phyloP scores from a whole-genome alignment of 768 basidiomycete genomes.

The Psilocybe cubensis region DNA sequence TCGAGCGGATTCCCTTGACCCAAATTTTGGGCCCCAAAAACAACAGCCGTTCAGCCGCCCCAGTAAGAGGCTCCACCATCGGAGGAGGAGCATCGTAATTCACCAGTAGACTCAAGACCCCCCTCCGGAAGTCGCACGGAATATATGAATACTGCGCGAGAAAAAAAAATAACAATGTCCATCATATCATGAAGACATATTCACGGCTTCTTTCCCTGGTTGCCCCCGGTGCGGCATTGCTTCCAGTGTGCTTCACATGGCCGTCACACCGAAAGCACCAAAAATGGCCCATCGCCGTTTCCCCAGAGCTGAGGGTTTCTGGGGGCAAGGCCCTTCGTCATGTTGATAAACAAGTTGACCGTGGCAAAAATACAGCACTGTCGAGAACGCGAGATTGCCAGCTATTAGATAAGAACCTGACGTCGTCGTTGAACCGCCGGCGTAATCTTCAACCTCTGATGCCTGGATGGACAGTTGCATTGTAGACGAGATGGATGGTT shows the following conservation, averaged over 20 bases:
- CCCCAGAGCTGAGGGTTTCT: background rate
- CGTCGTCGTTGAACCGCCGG: background rate
- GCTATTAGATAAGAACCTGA: background rate
- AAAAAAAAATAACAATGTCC: background rate
- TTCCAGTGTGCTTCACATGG: background rate
- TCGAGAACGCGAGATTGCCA: background rate
- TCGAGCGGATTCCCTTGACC: background rate
- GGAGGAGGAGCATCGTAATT: background rate
- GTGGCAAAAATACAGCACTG: background rate
- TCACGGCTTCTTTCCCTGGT: background rate
- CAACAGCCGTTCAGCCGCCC: no score
- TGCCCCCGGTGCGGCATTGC: background rate
- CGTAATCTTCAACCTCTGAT: background rate
- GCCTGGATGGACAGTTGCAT: background rate
- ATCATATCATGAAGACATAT: background rate
- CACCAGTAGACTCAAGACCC: background rate
- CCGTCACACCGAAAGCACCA: background rate
- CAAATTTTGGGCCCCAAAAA: background rate
- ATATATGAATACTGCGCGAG: no score
- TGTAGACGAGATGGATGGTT: background rate
- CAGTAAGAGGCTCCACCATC: background rate
- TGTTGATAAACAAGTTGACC: background rate
- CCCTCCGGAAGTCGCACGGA: background rate
- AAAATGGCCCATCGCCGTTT: background rate
- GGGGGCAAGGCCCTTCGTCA: background rate